Conservation (phyloP, 2,329 filamentous ascomycete genomes). For the Dothideomycetes sp. region DNA sequence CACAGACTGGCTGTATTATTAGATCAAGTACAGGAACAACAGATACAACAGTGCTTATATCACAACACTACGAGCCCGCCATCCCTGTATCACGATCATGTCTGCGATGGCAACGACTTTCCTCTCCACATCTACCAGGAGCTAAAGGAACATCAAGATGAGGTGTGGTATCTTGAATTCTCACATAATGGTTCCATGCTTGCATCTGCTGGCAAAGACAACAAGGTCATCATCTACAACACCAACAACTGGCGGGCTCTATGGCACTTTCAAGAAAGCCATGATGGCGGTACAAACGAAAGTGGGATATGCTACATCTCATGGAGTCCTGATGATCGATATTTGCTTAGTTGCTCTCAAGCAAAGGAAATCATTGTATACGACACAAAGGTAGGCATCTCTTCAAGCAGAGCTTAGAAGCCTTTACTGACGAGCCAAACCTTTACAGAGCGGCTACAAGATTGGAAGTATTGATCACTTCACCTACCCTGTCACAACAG, state of each 20-base stretch:
- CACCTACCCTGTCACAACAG: constrained; percentile 75
- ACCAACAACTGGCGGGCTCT: constrained; percentile 59
- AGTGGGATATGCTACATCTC: constrained; percentile 64
- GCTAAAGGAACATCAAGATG: constrained; percentile 61
- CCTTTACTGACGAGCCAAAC: not conserved
- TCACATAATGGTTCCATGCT: constrained; percentile 76
- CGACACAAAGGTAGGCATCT: constrained; percentile 13
- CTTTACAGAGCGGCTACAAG: constrained; percentile 48
- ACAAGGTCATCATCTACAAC: constrained; percentile 71
- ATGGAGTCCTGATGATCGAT: constrained; percentile 86
- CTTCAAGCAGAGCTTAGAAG: not conserved
- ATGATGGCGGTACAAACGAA: constrained; percentile 31
- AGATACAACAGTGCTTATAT: constrained; percentile 75
- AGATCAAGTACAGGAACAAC: constrained; percentile 70
- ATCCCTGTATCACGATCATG: constrained; percentile 81
- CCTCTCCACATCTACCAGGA: constrained; percentile 62
- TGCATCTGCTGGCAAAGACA: constrained; percentile 70
- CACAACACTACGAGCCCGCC: constrained; percentile 72
- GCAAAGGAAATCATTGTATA: constrained; percentile 24
- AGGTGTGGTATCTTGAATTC: constrained; percentile 87
- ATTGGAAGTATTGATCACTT: constrained; percentile 58
- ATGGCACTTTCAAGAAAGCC: constrained; percentile 35
- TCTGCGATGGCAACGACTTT: constrained; percentile 69
- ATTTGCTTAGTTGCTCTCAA: constrained; percentile 66
- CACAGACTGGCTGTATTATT: constrained; percentile 74